Percentiles rank a stretch among this genome's conserved stretches.
Evolutionary conservation across 2,329 filamentous ascomycete species (phyloP).

Genomic region (Monosporascus sp.): DNA sequence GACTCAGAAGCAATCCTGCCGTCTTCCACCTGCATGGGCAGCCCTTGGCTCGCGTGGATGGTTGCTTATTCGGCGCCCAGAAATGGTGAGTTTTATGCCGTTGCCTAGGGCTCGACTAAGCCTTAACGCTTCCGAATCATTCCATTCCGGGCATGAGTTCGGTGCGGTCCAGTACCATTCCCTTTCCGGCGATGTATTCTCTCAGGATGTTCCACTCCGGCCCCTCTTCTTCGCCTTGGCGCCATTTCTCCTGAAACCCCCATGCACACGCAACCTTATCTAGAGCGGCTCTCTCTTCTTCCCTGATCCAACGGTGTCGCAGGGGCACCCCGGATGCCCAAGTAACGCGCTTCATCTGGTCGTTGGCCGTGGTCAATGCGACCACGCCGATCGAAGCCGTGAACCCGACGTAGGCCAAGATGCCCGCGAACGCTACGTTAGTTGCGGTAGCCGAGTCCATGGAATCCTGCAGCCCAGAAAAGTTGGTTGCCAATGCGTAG

Average conservation of each 20-base stretch:
- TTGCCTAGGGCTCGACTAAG: background rate
- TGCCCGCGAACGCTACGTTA: conserved; percentile 71
- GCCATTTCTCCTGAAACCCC: conserved; percentile 79
- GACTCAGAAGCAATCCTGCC: no score
- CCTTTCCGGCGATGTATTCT: conserved; percentile 75
- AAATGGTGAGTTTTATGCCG: no score
- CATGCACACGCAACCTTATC: conserved; percentile 84
- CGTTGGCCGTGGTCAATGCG: conserved; percentile 80
- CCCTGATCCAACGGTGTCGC: conserved; percentile 76
- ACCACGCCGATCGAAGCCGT: conserved; percentile 79
- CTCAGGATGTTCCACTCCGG: conserved; percentile 81
- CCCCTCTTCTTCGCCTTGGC: conserved; percentile 85
- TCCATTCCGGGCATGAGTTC: conserved; percentile 93
- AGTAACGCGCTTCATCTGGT: conserved; percentile 90
- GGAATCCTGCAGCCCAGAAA: conserved; percentile 63
- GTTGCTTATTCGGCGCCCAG: no score
- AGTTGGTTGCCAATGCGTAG: conserved; percentile 64
- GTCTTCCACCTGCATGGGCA: no score
- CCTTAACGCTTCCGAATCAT: conserved; percentile 25
- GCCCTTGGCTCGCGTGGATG: no score
- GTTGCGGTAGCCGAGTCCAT: conserved; percentile 74
- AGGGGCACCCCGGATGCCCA: conserved; percentile 82
- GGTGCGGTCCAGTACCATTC: conserved; percentile 85
- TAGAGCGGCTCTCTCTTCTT: conserved; percentile 83
- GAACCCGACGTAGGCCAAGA: conserved; percentile 76